Conservation (phyloP, 2,329 filamentous ascomycete species). For the Aureobasidium sp. region DNA sequence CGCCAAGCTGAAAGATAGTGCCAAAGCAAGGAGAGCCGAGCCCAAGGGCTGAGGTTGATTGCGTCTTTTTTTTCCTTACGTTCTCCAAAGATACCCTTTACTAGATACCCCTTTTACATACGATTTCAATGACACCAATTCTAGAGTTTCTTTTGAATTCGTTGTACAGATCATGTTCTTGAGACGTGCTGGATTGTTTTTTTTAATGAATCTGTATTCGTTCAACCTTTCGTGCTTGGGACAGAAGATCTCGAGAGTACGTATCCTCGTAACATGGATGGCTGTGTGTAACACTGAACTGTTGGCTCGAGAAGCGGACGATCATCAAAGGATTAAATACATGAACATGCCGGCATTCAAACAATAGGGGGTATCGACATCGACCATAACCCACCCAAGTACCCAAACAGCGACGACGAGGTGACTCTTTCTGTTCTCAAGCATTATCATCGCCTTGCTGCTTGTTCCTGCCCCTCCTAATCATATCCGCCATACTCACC, state of each 20-base stretch:
- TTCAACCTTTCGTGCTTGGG: too few species aligned
- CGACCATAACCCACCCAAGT: not conserved
- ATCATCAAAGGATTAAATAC: too few species aligned
- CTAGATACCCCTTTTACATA: not conserved
- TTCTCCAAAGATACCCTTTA: not conserved
- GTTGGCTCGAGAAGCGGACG: too few species aligned
- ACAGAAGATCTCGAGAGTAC: too few species aligned
- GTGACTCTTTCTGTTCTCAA: not conserved
- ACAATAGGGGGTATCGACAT: not conserved
- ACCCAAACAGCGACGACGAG: not conserved
- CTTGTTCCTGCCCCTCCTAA: not conserved
- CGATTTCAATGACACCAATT: not conserved
- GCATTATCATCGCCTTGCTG: not conserved
- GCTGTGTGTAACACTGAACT: too few species aligned
- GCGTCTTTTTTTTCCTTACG: not conserved
- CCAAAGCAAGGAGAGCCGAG: constrained; percentile 10
- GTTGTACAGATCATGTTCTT: too few species aligned
- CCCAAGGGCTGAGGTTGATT: not conserved
- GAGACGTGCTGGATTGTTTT: too few species aligned
- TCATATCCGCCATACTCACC: constrained; percentile 23
- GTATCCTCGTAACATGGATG: too few species aligned
- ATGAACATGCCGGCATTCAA: not conserved
- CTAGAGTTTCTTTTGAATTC: not conserved
- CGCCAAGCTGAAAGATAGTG: constrained; percentile 13
- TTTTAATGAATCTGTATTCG: too few species aligned